Evolutionary conservation across 352 stramenopile genomes (phyloP), one percentile per base, ranked within the genome.

Genomic region (Globisporangium apiculatum): DNA sequence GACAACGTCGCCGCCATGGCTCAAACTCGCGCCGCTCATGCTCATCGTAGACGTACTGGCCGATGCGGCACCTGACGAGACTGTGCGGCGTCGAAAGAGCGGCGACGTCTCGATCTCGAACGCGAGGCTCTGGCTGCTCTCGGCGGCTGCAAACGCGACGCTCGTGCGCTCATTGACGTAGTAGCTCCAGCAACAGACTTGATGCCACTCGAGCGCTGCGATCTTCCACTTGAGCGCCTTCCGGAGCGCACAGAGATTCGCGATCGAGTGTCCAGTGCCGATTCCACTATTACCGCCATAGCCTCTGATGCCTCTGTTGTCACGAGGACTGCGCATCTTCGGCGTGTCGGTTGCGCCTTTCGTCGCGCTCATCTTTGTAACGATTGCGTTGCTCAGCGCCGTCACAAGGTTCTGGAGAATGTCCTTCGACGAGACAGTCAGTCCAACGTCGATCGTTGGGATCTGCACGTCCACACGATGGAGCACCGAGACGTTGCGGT

Each of bases 161-260:
- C 67, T 73, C 7, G 74, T 56, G 37, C 73, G 67, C 45, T 88
- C 77, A 12, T 62, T 76, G 11, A 74, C 60, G 51, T 70, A 76
- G 38, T 79, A 79, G 31, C 76, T 78, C 76, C 71, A 84, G 5
- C 73, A 64, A 64, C 75, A 89, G 11, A 65, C 52, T 48, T 89
- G 73, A 7, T 65, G 67, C 79, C 80, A 88, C 43, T 80, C 65
- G 4, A 88, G 50, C 0, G 73, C 55, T 0, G 78, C 65, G 41
- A 92, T 84, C 62, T 82, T 76, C 82, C 82, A 92, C 48, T 77
- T 76, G 37, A 89, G 64, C 5, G 83, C 66, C 36, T 73, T 72
- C 40, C 80, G 79, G 0, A 83, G 31, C 9, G 54, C 45, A 17
- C 77, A 17, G 35, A 92, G 64, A 35, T 86, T 66, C 36, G 77